Evolutionary conservation across 768 basidiomycete genomes (phyloP).

Genomic region (Porpolomopsis calyptriformis): DNA sequence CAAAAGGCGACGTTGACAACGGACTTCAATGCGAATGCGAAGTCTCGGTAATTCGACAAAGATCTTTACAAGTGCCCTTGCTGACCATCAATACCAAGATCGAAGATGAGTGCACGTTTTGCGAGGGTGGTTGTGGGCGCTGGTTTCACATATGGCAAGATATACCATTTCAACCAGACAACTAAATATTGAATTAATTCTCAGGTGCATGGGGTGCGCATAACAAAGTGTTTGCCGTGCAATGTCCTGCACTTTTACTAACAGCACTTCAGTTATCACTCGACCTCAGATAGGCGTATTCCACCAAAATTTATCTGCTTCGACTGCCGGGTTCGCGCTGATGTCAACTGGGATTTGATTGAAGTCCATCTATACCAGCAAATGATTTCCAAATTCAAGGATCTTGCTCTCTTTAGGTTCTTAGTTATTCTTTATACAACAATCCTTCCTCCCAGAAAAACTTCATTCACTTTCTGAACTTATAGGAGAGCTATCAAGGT

Average conservation of each 20-base stretch:
- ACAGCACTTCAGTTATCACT: slow-evolving; percentile 43
- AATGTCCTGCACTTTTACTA: no score
- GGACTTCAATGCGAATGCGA: slow-evolving; percentile 63
- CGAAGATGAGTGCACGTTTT: slow-evolving; percentile 48
- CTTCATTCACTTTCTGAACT: neutral
- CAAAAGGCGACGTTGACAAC: slow-evolving; percentile 22
- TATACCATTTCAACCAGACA: neutral
- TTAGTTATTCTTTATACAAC: neutral
- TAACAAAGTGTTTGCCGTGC: neutral
- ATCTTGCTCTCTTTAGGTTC: slow-evolving; percentile 63
- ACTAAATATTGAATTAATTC: slow-evolving; percentile 6
- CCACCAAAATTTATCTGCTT: slow-evolving; percentile 60
- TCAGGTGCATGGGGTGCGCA: slow-evolving; percentile 30
- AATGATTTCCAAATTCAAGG: slow-evolving; percentile 55
- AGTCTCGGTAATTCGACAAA: slow-evolving; percentile 32
- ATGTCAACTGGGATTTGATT: slow-evolving; percentile 62
- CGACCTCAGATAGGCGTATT: slow-evolving; percentile 43
- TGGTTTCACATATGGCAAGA: slow-evolving; percentile 74
- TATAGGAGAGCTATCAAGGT: slow-evolving; percentile 62
- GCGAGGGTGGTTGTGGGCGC: slow-evolving; percentile 60
- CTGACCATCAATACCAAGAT: slow-evolving; percentile 25
- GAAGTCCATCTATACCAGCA: slow-evolving; percentile 43
- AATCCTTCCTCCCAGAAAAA: neutral
- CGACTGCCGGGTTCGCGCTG: slow-evolving; percentile 60
- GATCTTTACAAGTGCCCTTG: neutral